Evolutionary conservation across 2,329 filamentous ascomycete genomes (phyloP), one percentile per base, ranked within the genome.

Genomic region (Penicillium sp.): DNA sequence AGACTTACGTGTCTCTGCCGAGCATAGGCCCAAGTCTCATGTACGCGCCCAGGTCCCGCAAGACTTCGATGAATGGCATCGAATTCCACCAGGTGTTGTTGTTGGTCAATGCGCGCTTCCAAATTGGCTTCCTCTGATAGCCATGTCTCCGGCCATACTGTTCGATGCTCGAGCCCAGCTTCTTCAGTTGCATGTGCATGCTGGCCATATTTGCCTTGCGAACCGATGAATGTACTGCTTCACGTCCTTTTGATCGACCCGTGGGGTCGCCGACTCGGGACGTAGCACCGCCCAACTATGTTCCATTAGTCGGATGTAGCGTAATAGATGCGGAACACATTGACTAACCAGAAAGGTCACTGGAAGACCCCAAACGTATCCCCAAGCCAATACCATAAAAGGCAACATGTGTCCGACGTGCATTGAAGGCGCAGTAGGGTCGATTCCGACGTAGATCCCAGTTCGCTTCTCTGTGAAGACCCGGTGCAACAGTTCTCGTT

Each of bases 1-100:
- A 59, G 42, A 81, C 87, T 77, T 70, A 89, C 86, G 88, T 93
- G 55, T 97, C 92, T 62, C 89, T 84, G 45, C 84, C 83, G 51
- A 98, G 78, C 88, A 98, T 90, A 3, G 90, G 81, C 1, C 92
- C 90, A 44, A 98, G 73, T 50, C 92, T 80, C 66, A 89, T 82
- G 40, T 83, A 79, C 28, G 78, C 80, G 2, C 90, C 93, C 27
- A 96, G 74, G 49, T 84, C 79, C 64, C 81, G 81, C 58, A 95
- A 75, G 44, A 96, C 81, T 40, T 95, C 87, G 42, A 89, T 75
- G 39, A 95, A 76, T 1, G 83, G 78, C 38, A 88, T 72, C 33
- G 80, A 81, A 57, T 86, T 81, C 74, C 91, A 82, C 93, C 93
- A 98, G 43, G 78, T 77, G 55, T 83, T 86, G 69, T 98, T 98